phyloP scores from a whole-genome alignment of 2,329 filamentous ascomycete species.

The Pseudopithomyces maydicus region DNA sequence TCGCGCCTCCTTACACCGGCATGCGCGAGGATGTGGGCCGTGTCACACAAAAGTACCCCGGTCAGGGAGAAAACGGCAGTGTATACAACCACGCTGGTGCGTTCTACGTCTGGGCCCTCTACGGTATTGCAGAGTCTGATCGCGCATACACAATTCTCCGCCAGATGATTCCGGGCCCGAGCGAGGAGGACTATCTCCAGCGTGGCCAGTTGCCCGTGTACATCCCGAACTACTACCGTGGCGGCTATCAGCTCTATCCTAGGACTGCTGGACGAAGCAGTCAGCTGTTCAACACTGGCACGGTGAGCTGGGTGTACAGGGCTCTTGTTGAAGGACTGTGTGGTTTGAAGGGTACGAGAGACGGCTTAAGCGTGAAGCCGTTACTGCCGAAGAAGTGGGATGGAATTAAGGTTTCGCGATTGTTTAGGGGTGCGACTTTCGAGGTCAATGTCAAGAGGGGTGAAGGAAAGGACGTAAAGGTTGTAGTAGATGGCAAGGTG shows the following conservation, averaged over 20 bases:
- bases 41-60: slow-evolving; percentile 63
- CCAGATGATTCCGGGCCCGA: slow-evolving; percentile 61
- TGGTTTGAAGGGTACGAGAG: slow-evolving; percentile 56
- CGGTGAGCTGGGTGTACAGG: slow-evolving; percentile 62
- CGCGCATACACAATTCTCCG: slow-evolving; percentile 58
- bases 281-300: slow-evolving; percentile 65
- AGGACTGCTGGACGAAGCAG: slow-evolving; percentile 60
- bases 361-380: slow-evolving; percentile 55
- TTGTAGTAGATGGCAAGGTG: slow-evolving; percentile 45
- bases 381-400: slow-evolving; percentile 59
- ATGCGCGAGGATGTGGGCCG: slow-evolving; percentile 65
- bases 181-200: slow-evolving; percentile 56
- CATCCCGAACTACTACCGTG: slow-evolving; percentile 65
- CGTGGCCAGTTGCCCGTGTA: slow-evolving; percentile 63
- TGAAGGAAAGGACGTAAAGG: slow-evolving; percentile 48
- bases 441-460: slow-evolving; percentile 51
- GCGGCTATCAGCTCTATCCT: slow-evolving; percentile 55
- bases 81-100: slow-evolving; percentile 64
- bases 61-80: slow-evolving; percentile 62
- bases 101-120: slow-evolving; percentile 61
- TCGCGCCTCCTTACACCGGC: slow-evolving; percentile 57
- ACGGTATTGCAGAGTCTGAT: slow-evolving; percentile 56
- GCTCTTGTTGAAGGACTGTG: slow-evolving; percentile 62
- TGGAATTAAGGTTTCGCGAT: slow-evolving; percentile 52
- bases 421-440: slow-evolving; percentile 59